Conservation (phyloP, 140 eudicot species). For the Oenanthe javanica region DNA sequence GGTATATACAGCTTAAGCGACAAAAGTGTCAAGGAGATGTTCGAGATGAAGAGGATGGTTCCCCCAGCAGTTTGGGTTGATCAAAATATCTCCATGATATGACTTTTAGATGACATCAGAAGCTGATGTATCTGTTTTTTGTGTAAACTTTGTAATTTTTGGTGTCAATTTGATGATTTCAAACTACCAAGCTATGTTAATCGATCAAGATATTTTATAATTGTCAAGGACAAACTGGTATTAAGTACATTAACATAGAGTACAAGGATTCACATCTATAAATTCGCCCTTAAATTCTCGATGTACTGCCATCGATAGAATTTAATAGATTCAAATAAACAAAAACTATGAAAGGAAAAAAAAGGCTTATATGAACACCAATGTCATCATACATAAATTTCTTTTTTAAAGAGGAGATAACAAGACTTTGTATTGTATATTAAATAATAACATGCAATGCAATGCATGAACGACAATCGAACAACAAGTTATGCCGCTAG, state of each 20-base stretch:
- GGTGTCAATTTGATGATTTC: too few species aligned
- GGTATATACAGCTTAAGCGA: slow-evolving; percentile 7
- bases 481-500: background rate
- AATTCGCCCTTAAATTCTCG: background rate
- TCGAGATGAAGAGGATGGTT: background rate
- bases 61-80: slow-evolving; percentile 13
- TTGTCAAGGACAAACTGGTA: background rate
- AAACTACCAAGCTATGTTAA: too few species aligned
- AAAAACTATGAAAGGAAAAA: background rate
- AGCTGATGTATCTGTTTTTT: too few species aligned
- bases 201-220: background rate
- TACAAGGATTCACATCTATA: background rate
- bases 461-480: too few species aligned
- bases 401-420: background rate
- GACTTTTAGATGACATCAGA: background rate
- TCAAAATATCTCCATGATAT: background rate
- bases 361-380: background rate
- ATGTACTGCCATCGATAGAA: background rate
- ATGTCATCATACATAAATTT: background rate
- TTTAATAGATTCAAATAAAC: background rate
- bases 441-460: background rate
- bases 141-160: too few species aligned
- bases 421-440: background rate
- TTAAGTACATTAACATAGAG: background rate
- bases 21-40: background rate